Conservation (phyloP, 2,329 filamentous ascomycete genomes). For the Chaetomium olivaceum region DNA sequence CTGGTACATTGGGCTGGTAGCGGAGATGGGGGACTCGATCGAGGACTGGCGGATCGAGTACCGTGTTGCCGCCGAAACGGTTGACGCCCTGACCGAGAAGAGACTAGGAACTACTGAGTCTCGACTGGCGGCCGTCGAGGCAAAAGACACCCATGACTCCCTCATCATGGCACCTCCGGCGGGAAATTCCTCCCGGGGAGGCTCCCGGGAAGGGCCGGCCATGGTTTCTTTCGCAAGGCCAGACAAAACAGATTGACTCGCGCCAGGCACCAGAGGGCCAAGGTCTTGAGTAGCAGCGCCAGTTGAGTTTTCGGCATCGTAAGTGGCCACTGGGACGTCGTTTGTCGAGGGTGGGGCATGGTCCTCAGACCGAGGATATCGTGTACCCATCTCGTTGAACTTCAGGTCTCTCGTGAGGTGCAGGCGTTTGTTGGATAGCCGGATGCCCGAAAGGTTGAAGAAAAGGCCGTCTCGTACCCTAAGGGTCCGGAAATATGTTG, state of each 20-base stretch:
- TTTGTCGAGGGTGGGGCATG: background rate
- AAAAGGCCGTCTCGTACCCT: background rate
- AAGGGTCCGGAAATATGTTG: background rate
- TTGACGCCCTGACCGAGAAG: slow-evolving; percentile 26
- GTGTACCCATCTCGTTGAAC: slow-evolving; percentile 3
- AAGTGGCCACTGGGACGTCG: background rate
- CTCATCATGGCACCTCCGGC: slow-evolving; percentile 1
- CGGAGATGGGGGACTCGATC: slow-evolving; percentile 27
- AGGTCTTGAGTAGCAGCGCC: background rate
- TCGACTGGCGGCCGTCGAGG: slow-evolving; percentile 23
- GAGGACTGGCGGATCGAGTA: slow-evolving; percentile 26
- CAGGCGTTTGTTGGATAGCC: background rate
- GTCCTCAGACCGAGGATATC: background rate
- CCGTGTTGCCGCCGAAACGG: slow-evolving; percentile 22
- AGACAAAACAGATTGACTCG: background rate
- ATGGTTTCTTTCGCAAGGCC: slow-evolving; percentile 9
- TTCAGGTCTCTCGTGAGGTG: background rate
- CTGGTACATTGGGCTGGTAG: slow-evolving; percentile 19
- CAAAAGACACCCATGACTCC: slow-evolving; percentile 27
- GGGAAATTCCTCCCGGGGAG: background rate
- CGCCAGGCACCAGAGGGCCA: background rate
- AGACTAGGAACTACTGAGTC: slow-evolving; percentile 26
- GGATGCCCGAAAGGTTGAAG: background rate
- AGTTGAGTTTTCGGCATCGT: background rate
- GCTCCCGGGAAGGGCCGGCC: background rate